Percentiles rank a stretch among this genome's conserved stretches.
phyloP scores from a whole-genome alignment of 768 basidiomycete genomes.

The Boletus vinaceobasis region DNA sequence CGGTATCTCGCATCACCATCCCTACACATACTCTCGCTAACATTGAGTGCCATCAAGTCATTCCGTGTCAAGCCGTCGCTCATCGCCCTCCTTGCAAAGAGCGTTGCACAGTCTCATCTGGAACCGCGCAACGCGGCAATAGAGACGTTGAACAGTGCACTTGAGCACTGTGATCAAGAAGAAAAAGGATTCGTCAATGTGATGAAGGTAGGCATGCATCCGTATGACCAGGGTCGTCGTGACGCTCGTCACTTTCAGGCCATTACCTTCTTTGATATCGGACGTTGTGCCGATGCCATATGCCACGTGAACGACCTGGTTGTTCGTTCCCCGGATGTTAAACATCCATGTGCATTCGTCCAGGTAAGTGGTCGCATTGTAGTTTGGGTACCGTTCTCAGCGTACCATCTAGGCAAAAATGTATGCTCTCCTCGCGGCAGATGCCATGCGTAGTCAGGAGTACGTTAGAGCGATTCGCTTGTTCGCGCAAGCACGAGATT shows the following conservation, averaged over 20 bases:
- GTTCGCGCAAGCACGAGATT: constrained; percentile 3
- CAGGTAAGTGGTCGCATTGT: constrained; percentile 4
- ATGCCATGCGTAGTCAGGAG: constrained; percentile 1
- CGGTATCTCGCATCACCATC: not conserved
- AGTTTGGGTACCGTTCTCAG: not conserved
- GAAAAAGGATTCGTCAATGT: constrained; percentile 7
- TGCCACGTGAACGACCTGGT: not conserved
- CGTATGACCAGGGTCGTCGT: not conserved
- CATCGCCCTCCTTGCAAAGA: constrained; percentile 6
- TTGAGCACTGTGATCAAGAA: not conserved
- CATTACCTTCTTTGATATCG: constrained; percentile 8
- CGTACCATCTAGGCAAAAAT: constrained; percentile 13
- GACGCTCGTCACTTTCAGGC: constrained; percentile 1
- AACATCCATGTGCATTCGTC: constrained; percentile 8
- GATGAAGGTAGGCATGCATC: constrained; percentile 11
- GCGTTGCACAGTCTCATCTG: not conserved
- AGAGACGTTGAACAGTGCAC: not conserved
- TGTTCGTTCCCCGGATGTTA: not conserved
- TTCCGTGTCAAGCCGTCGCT: constrained; percentile 3
- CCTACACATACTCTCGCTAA: not conserved
- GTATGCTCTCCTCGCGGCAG: constrained; percentile 7
- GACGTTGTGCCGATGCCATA: not conserved
- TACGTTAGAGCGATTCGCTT: not conserved
- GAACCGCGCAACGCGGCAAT: not conserved
- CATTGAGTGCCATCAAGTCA: constrained; percentile 1